Percentiles rank a stretch among this genome's conserved stretches.
These are phyloP conservation scores for Saccharomyces hybrid DNA, from an alignment of 1,139 yeast species.

Conservation along the genomic window DNA sequence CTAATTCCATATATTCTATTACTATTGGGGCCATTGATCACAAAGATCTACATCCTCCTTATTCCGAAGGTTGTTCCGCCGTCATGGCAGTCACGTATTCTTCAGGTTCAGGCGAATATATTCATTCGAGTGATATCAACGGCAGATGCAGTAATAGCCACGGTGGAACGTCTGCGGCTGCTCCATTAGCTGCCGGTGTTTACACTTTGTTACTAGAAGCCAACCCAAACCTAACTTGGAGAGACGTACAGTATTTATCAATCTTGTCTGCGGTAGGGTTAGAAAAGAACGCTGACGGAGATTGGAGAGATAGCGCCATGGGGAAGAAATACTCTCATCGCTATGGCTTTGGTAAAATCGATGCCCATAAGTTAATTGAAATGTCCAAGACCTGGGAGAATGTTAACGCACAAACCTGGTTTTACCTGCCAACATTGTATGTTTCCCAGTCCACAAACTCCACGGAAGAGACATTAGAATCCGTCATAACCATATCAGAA, in stretches of 20 bases:
- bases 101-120: constrained; percentile 84
- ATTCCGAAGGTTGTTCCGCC: constrained; percentile 91
- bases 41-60: constrained; percentile 75
- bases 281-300: constrained; percentile 51
- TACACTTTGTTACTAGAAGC: constrained; percentile 74
- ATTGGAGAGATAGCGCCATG: constrained; percentile 55
- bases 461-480: constrained; percentile 31
- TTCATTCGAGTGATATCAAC: constrained; percentile 82
- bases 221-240: constrained; percentile 87
- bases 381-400: constrained; percentile 71
- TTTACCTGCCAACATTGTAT: constrained; percentile 36
- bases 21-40: constrained; percentile 93
- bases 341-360: constrained; percentile 91
- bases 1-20: constrained; percentile 89
- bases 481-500: constrained; percentile 42
- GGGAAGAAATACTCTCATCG: constrained; percentile 66
- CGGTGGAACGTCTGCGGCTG: constrained; percentile 99
- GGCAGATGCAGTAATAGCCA: constrained; percentile 65
- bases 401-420: constrained; percentile 90
- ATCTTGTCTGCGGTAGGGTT: constrained; percentile 67
- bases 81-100: constrained; percentile 94
- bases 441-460: constrained; percentile 23
- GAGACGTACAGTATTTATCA: constrained; percentile 84
- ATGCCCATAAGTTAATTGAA: constrained; percentile 69
- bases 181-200: constrained; percentile 95